phyloP scores from a whole-genome alignment of 371 early-diverging fungal genomes.

The Mortierella sp. region DNA sequence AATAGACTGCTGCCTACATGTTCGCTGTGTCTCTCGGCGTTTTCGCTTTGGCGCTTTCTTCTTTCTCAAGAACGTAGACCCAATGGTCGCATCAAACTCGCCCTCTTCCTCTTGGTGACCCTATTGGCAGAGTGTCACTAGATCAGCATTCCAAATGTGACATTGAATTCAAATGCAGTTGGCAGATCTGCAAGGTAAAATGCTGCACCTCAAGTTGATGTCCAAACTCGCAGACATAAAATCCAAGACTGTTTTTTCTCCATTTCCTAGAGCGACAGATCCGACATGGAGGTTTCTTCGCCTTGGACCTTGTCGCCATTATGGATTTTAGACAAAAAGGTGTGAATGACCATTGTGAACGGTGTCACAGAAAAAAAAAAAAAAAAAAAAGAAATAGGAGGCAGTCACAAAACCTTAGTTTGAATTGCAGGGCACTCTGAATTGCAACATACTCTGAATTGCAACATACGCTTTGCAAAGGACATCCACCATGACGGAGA shows the following conservation, averaged over 20 bases:
- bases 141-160: background rate
- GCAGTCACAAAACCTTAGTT: background rate
- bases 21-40: background rate
- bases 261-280: slow-evolving; percentile 33
- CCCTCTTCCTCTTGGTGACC: slow-evolving; percentile 48
- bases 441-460: background rate
- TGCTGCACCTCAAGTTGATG: slow-evolving; percentile 36
- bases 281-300: slow-evolving; percentile 32
- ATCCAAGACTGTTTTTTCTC: slow-evolving; percentile 33
- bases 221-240: slow-evolving; percentile 40
- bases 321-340: background rate
- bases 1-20: background rate
- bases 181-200: background rate
- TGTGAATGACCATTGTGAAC: background rate
- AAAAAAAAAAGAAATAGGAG: background rate
- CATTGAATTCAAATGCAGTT: background rate
- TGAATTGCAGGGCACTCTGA: no score
- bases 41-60: slow-evolving; percentile 11
- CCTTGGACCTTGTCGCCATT: background rate
- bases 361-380: background rate
- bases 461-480: background rate
- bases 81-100: slow-evolving; percentile 20
- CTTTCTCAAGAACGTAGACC: background rate
- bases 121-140: slow-evolving; percentile 9
- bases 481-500: slow-evolving; percentile 31